Conservation (phyloP, 768 basidiomycete genomes). For the Pleurotus tuber-regium region DNA sequence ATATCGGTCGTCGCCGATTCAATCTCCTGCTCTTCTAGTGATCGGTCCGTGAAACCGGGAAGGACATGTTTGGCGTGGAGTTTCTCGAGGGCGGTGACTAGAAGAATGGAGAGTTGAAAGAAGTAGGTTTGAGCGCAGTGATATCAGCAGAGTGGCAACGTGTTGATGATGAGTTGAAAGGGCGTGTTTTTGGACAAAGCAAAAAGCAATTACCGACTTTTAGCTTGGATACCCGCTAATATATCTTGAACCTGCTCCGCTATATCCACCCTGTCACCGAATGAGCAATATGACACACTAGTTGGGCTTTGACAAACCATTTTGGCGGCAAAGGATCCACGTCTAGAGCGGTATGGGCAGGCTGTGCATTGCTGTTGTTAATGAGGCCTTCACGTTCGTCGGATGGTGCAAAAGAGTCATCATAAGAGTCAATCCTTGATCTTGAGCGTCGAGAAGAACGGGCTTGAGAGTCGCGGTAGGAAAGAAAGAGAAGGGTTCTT, state of each 20-base stretch:
- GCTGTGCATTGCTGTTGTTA: conserved; percentile 21
- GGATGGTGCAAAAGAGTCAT: conserved; percentile 45
- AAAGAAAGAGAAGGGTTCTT: conserved; percentile 89
- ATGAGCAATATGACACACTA: conserved; percentile 18
- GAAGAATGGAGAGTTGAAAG: conserved; percentile 13
- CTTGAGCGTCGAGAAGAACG: conserved; percentile 40
- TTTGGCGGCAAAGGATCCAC: conserved; percentile 72
- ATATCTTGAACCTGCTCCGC: conserved; percentile 87
- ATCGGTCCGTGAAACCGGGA: conserved; percentile 94
- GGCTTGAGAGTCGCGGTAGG: conserved; percentile 79
- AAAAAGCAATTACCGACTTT: conserved; percentile 56
- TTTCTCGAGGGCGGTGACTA: conserved; percentile 89
- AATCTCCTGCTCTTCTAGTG: conserved; percentile 92
- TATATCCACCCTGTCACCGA: conserved; percentile 75
- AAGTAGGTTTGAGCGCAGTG: conserved; percentile 17
- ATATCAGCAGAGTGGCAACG: background rate
- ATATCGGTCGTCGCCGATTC: conserved; percentile 82
- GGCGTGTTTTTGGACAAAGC: conserved; percentile 11
- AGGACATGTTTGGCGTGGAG: conserved; percentile 95
- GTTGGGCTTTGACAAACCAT: conserved; percentile 54
- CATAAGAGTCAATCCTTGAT: conserved; percentile 36
- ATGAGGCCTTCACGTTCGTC: conserved; percentile 74
- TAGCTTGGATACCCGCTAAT: conserved; percentile 62
- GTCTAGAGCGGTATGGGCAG: conserved; percentile 46
- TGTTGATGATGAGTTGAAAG: conserved; percentile 12